Evolutionary conservation across 306 rosid genomes (phyloP).

Genomic region (Quercus ilex): DNA sequence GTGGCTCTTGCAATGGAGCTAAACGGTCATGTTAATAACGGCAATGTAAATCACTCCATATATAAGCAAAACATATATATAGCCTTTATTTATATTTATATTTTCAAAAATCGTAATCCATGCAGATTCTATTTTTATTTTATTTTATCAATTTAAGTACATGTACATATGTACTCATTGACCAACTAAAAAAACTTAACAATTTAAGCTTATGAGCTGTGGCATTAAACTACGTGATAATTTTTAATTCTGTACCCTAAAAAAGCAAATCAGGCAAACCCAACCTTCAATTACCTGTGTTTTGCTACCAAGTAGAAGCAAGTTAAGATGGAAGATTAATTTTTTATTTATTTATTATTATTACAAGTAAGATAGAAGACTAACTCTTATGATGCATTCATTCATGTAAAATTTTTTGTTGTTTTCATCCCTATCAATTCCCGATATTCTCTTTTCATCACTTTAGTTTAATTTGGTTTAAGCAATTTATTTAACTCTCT

Average conservation of each 20-base stretch:
- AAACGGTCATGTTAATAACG: background rate
- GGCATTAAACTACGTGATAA: background rate
- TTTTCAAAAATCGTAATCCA: too few relatives aligned
- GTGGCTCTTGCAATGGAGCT: slow-evolving; percentile 85
- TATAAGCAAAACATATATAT: too few relatives aligned
- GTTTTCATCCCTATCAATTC: too few relatives aligned
- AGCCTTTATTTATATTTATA: too few relatives aligned
- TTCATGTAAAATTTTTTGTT: background rate
- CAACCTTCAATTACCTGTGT: background rate
- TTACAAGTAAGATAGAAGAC: too few relatives aligned
- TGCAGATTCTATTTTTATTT: background rate
- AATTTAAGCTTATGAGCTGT: background rate
- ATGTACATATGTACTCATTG: background rate
- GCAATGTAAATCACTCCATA: background rate
- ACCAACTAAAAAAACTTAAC: background rate
- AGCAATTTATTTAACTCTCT: too few relatives aligned
- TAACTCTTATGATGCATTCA: background rate
- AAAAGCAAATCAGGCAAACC: background rate
- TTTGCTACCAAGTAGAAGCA: too few relatives aligned
- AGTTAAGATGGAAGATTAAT: too few relatives aligned
- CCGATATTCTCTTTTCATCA: too few relatives aligned
- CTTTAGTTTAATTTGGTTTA: too few relatives aligned
- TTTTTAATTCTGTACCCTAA: background rate
- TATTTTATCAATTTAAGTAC: background rate
- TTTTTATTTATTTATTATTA: background rate